Base-by-base conservation (phyloP, 345 rosid genomes). In the Citrus unshiu region DNA sequence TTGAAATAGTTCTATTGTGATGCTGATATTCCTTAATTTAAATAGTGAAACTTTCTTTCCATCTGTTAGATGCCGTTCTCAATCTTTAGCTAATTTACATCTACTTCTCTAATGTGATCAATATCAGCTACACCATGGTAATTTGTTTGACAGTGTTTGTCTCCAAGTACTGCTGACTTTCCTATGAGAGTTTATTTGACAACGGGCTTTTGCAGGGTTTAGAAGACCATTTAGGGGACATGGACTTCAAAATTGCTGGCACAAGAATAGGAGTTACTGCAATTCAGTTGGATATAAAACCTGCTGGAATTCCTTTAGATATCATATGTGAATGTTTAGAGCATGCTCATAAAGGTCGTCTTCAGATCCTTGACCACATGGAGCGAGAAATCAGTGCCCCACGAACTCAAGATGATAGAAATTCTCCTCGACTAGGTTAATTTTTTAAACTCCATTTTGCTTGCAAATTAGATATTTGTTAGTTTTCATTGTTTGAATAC, bases 231-330 rank as follows among this genome's bases (percentile, higher is more conserved):
- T 81, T 94, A 21, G 99, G 99, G 75, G 99, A 96, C 81, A 96
- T 96, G 98, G 99, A 96, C 82, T 96, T 96, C 86, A 96, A 96
- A 87, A 91, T 96, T 80, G 95, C 99, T 54, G 99, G 99, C 72
- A 96, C 98, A 22, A 85, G 94, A 79, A 90, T 85, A 65, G 98
- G 99, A 81, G 85, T 96, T 70, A 94, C 97, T 0, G 97, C 98
- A 43, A 94, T 96, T 86, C 98, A 96, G 73, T 84, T 96, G 86
- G 99, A 96, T 87, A 96, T 96, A 83, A 96, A 96, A 80, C 99
- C 99, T 72, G 98, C 99, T 77, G 99, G 99, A 79, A 94, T 96
- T 81, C 98, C 99, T 19, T 81, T 96, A 82, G 97, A 92, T 79
- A 94, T 96, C 70, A 91, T 96, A 65, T 96, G 98, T 59, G 97